Conservation (phyloP, 2,329 filamentous ascomycete genomes). For the Coniochaeta sp. region DNA sequence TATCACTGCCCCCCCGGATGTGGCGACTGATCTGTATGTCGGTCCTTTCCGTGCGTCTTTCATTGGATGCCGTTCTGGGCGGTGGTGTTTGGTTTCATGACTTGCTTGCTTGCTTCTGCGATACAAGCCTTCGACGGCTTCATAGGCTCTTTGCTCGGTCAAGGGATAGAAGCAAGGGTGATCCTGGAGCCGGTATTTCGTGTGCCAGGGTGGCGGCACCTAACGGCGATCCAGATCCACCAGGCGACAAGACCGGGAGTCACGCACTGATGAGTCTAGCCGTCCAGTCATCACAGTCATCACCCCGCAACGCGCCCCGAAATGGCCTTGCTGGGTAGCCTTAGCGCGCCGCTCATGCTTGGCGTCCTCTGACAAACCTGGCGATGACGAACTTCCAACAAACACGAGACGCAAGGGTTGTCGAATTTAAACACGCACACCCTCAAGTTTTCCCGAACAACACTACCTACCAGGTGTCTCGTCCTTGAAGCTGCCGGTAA, state of each 20-base stretch:
- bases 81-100: not conserved
- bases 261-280: not conserved
- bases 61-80: not conserved
- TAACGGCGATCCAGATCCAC: constrained; percentile 1
- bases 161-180: not conserved
- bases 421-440: not conserved
- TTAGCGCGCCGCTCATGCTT: not conserved
- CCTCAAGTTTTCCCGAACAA: not conserved
- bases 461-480: not conserved
- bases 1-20: not conserved
- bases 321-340: too few relatives aligned
- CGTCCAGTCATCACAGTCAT: too few relatives aligned
- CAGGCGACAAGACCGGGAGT: not conserved
- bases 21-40: not conserved
- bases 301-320: not conserved
- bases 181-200: not conserved
- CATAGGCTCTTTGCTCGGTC: not conserved
- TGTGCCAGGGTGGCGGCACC: not conserved
- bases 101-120: too few relatives aligned
- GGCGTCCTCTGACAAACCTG: not conserved
- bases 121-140: too few relatives aligned
- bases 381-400: not conserved
- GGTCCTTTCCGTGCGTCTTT: not conserved
- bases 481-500: not conserved
- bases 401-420: not conserved